phyloP scores from a whole-genome alignment of 805 yeast species.

The Candida chauliodis region DNA sequence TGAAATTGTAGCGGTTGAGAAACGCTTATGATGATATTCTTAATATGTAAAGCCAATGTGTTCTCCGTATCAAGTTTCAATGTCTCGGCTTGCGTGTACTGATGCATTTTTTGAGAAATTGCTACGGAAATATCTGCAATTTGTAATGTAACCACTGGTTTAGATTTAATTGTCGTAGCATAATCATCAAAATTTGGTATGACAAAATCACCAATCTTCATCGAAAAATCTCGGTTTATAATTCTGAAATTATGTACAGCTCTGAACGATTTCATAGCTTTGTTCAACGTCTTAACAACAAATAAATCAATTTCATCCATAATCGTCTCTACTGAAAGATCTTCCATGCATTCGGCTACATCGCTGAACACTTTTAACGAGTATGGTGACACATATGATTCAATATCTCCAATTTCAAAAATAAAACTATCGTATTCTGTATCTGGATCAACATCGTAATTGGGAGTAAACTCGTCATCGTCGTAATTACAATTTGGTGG shows the following conservation, averaged over 20 bases:
- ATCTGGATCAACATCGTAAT: constrained; percentile 28
- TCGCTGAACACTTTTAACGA: constrained; percentile 37
- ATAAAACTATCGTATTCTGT: constrained; percentile 55
- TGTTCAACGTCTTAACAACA: constrained; percentile 45
- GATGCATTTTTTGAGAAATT: constrained; percentile 7
- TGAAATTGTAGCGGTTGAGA: constrained; percentile 14
- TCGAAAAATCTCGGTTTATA: constrained; percentile 42
- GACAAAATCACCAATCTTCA: constrained; percentile 34
- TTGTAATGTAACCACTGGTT: constrained; percentile 4
- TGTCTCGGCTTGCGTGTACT: constrained; percentile 4
- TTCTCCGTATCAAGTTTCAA: constrained; percentile 10
- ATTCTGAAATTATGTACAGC: constrained; percentile 44
- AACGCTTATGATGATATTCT: constrained; percentile 12
- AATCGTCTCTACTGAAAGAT: constrained; percentile 42
- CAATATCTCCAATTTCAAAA: constrained; percentile 50
- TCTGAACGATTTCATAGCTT: constrained; percentile 26
- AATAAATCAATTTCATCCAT: constrained; percentile 66
- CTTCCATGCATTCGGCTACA: constrained; percentile 30
- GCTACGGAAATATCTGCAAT: constrained; percentile 6
- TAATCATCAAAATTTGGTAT: constrained; percentile 16
- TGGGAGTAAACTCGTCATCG: constrained; percentile 30
- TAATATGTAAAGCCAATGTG: constrained; percentile 30
- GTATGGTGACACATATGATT: constrained; percentile 45
- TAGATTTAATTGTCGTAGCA: not conserved
- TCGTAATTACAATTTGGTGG: constrained; percentile 25